Conservation (phyloP, 805 yeast species). For the Metschnikowia kofuensis region DNA sequence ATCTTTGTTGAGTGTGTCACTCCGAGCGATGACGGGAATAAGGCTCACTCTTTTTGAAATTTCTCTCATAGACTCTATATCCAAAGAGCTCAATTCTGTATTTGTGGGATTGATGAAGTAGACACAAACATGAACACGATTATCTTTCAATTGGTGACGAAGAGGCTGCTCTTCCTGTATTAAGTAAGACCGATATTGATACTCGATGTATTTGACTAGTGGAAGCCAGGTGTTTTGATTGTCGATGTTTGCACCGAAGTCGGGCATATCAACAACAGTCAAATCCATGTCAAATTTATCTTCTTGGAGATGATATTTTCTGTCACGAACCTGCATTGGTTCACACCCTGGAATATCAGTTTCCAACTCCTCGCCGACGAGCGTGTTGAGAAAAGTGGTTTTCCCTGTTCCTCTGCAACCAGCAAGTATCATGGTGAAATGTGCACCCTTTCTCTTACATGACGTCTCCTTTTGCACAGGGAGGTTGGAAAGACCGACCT, state of each 20-base stretch:
- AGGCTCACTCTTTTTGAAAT: conserved; percentile 71
- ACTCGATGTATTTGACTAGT: conserved; percentile 71
- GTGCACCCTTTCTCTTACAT: conserved; percentile 27
- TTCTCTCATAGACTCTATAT: conserved; percentile 69
- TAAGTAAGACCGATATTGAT: conserved; percentile 64
- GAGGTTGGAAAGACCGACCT: conserved; percentile 19
- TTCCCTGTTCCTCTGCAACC: conserved; percentile 31
- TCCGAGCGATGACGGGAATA: conserved; percentile 78
- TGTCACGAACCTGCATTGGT: conserved; percentile 15
- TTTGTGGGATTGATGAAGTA: conserved; percentile 77
- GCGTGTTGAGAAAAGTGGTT: conserved; percentile 25
- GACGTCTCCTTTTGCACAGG: conserved; percentile 30
- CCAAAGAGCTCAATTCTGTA: conserved; percentile 51
- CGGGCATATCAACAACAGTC: conserved; percentile 68
- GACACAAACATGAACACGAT: conserved; percentile 79
- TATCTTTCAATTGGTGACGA: conserved; percentile 43
- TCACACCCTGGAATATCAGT: conserved; percentile 7
- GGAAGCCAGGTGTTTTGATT: conserved; percentile 39
- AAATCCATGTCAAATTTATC: conserved; percentile 56
- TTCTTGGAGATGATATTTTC: conserved; percentile 53
- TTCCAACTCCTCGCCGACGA: conserved; percentile 19
- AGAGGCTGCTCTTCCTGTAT: conserved; percentile 59
- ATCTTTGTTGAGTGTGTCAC: conserved; percentile 63
- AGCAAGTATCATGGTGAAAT: conserved; percentile 38
- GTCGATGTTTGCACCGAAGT: conserved; percentile 70